A percentile compares a stretch with the other conserved stretches of the same genome.
Evolutionary conservation across 371 early-diverging fungal genomes (phyloP).

Genomic region (Gilbertella persicaria): DNA sequence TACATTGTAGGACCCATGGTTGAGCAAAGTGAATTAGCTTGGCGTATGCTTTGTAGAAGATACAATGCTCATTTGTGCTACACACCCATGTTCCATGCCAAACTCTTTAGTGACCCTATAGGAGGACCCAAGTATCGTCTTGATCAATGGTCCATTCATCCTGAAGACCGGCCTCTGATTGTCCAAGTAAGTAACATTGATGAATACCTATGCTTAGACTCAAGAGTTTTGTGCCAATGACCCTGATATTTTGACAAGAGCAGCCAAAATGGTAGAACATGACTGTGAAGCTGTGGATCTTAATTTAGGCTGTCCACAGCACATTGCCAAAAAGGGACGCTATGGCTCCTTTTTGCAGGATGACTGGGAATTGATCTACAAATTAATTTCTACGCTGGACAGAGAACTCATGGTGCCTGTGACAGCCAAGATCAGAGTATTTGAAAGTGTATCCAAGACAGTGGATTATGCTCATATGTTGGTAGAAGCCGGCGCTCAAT

Average conservation of each 20-base stretch:
- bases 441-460: conserved; percentile 84
- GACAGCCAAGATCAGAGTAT: conserved; percentile 95
- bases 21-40: conserved; percentile 87
- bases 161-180: conserved; percentile 82
- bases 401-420: conserved; percentile 86
- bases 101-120: conserved; percentile 64
- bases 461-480: conserved; percentile 94
- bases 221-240: conserved; percentile 94
- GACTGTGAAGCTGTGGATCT: conserved; percentile 93
- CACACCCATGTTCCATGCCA: conserved; percentile 98
- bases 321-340: conserved; percentile 92
- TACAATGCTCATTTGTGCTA: conserved; percentile 93
- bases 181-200: conserved; percentile 65
- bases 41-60: conserved; percentile 83
- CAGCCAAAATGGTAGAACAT: conserved; percentile 78
- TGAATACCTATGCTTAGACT: neutral
- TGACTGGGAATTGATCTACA: conserved; percentile 85
- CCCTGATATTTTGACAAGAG: conserved; percentile 76
- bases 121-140: conserved; percentile 56
- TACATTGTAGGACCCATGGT: conserved; percentile 92
- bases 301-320: conserved; percentile 96
- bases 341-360: conserved; percentile 96
- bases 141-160: conserved; percentile 69
- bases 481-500: conserved; percentile 83
- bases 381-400: conserved; percentile 71